phyloP scores from a whole-genome alignment of 257 asterid genomes.

The Striga asiatica region DNA sequence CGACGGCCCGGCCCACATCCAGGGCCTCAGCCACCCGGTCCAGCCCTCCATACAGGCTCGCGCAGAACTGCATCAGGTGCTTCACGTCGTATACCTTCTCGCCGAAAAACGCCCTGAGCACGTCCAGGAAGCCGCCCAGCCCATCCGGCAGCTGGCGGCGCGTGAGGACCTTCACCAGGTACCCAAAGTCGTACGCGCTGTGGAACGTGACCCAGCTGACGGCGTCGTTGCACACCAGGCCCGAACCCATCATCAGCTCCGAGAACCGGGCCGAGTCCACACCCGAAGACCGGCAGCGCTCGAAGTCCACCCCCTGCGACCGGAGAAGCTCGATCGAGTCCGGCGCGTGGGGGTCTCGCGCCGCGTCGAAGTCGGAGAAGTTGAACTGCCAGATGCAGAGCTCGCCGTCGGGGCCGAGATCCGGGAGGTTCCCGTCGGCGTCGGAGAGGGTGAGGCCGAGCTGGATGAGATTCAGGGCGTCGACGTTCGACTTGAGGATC shows the following conservation, averaged over 20 bases:
- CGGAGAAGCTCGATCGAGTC: slow-evolving; percentile 47
- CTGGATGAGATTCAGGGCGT: slow-evolving; percentile 37
- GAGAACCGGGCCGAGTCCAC: slow-evolving; percentile 47
- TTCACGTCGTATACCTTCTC: slow-evolving; percentile 50
- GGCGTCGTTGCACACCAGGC: slow-evolving; percentile 40
- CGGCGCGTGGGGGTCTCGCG: slow-evolving; percentile 54
- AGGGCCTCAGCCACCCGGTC: slow-evolving; percentile 53
- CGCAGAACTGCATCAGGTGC: slow-evolving; percentile 46
- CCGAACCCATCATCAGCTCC: slow-evolving; percentile 52
- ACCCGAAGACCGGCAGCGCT: slow-evolving; percentile 29
- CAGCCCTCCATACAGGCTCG: slow-evolving; percentile 50
- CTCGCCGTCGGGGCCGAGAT: slow-evolving; percentile 15
- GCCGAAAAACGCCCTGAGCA: slow-evolving; percentile 41
- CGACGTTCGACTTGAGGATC: slow-evolving; percentile 39
- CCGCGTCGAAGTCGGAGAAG: slow-evolving; percentile 57
- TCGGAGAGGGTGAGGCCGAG: slow-evolving; percentile 51
- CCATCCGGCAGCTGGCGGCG: slow-evolving; percentile 41
- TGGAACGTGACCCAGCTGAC: slow-evolving; percentile 72
- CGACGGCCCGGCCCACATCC: slow-evolving; percentile 58
- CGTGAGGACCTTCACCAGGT: slow-evolving; percentile 50
- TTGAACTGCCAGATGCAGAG: slow-evolving; percentile 69
- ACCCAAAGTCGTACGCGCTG: slow-evolving; percentile 70
- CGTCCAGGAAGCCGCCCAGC: slow-evolving; percentile 32
- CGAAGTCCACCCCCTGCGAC: slow-evolving; percentile 50
- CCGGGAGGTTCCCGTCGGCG: slow-evolving; percentile 40